Evolutionary conservation across 352 stramenopile species (phyloP).

Genomic region (Aphanomyces astaci): DNA sequence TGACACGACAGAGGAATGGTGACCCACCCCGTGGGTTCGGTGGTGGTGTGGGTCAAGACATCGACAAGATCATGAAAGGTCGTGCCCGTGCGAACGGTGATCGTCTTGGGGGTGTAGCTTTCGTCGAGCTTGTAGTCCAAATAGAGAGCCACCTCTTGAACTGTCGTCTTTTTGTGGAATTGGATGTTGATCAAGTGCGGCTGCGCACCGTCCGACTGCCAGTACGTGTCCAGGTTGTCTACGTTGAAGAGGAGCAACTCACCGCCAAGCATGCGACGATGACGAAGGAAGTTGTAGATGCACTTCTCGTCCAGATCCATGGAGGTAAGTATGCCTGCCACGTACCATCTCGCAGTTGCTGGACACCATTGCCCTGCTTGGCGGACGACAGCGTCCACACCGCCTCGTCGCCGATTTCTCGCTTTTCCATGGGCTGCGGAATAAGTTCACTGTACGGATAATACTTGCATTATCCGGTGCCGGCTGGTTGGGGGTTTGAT

Average conservation of each 20-base stretch:
- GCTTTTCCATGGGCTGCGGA: constrained; percentile 26
- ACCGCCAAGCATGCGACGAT: background rate
- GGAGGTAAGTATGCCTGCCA: no score
- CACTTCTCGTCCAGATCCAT: no score
- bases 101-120: constrained; percentile 96
- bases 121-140: constrained; percentile 97
- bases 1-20: constrained; percentile 80
- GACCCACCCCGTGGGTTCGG: constrained; percentile 92
- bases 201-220: constrained; percentile 91
- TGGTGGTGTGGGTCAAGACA: constrained; percentile 86
- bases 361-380: constrained; percentile 96
- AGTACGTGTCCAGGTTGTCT: constrained; percentile 96
- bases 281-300: no score
- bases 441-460: background rate
- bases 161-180: constrained; percentile 91
- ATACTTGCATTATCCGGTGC: background rate
- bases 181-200: constrained; percentile 97
- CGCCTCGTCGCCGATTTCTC: constrained; percentile 80
- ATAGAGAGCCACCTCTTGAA: constrained; percentile 94
- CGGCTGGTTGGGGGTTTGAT: background rate
- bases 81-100: constrained; percentile 88
- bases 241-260: background rate
- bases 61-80: constrained; percentile 95
- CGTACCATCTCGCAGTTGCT: constrained; percentile 91
- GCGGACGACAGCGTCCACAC: constrained; percentile 95